Evolutionary conservation across 108 stramenopile species (phyloP), one percentile per base, ranked within the genome.

Genomic region (Cyclotella choctawhatcheeana): DNA sequence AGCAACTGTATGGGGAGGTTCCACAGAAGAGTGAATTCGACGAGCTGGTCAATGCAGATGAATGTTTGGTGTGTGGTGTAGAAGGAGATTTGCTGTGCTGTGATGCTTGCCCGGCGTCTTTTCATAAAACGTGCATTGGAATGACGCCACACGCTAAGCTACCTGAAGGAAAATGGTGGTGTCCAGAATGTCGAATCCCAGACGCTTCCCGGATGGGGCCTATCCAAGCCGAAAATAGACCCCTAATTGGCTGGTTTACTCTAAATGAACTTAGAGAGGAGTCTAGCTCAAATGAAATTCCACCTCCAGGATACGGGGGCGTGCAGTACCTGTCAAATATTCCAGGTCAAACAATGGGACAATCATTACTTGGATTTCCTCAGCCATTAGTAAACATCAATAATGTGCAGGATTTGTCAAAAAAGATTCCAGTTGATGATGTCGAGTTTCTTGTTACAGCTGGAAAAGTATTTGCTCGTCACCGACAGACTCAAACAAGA

Each of bases 31-130:
- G 69, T 22, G 90, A 91, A 45, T 83, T 86, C 13, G 81, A 86
- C 37, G 54, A 82, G 44, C 56, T 91, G 26, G 74, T 81, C 20
- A 92, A 95, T 54, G 74, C 71, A 13, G 90, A 95, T 56, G 84
- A 88, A 52, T 92, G 93, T 52, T 58, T 44, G 0, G 79, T 94
- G 26, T 94, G 93, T 64, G 75, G 87, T 8, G 8, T 79, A 25
- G 91, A 90, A 66, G 93, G 93, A 8, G 89, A 94, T 35, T 75
- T 94, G 58, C 60, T 94, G 14, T 92, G 93, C 31, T 94, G 93
- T 67, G 93, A 94, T 71, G 89, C 89, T 24, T 94, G 93, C 64
- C 67, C 79, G 2, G 69, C 71, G 6, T 90, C 89, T 55, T 92
- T 85, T 71, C 93, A 94, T 67, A 56, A 74, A 40, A 51, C 45